These are phyloP conservation scores for Tricholoma hemisulphureum DNA, from an alignment of 768 basidiomycete genomes.

Conservation along the genomic window DNA sequence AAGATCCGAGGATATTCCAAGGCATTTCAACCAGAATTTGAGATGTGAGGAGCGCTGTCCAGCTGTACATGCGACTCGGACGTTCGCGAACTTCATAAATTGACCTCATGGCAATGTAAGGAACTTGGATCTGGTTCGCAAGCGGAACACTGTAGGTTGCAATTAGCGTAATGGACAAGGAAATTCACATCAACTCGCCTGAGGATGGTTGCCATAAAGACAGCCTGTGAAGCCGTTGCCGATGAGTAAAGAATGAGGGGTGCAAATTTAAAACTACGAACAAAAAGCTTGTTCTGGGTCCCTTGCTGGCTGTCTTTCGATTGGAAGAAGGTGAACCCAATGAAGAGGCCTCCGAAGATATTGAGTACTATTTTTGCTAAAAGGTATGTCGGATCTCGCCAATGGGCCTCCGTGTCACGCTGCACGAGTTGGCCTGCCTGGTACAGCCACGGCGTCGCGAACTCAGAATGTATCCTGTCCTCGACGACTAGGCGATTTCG, in stretches of 20 bases:
- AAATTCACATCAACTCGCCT: constrained; percentile 21
- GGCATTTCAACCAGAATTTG: constrained; percentile 60
- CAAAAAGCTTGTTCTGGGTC: constrained; percentile 66
- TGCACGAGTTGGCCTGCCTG: constrained; percentile 43
- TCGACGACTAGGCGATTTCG: constrained; percentile 37
- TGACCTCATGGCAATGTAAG: constrained; percentile 56
- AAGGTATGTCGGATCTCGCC: constrained; percentile 62
- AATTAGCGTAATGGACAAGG: neutral
- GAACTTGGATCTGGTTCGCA: constrained; percentile 62
- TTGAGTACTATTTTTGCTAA: constrained; percentile 58
- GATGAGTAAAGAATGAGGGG: constrained; percentile 9
- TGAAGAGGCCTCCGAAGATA: constrained; percentile 52
- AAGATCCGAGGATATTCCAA: constrained; percentile 62
- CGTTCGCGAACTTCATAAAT: constrained; percentile 70
- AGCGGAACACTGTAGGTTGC: constrained; percentile 46
- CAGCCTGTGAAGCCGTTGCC: constrained; percentile 32
- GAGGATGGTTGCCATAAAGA: constrained; percentile 55
- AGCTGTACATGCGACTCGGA: constrained; percentile 62
- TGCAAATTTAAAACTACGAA: constrained; percentile 30
- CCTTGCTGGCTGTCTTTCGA: constrained; percentile 53
- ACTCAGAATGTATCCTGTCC: constrained; percentile 39
- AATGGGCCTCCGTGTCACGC: constrained; percentile 47
- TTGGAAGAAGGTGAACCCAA: constrained; percentile 64
- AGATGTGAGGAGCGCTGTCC: constrained; percentile 57
- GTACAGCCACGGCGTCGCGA: constrained; percentile 52